A percentile compares a stretch with the other conserved stretches of the same genome.
Conservation (phyloP, 139 green algal genomes). For the Nannochloris sp. region DNA sequence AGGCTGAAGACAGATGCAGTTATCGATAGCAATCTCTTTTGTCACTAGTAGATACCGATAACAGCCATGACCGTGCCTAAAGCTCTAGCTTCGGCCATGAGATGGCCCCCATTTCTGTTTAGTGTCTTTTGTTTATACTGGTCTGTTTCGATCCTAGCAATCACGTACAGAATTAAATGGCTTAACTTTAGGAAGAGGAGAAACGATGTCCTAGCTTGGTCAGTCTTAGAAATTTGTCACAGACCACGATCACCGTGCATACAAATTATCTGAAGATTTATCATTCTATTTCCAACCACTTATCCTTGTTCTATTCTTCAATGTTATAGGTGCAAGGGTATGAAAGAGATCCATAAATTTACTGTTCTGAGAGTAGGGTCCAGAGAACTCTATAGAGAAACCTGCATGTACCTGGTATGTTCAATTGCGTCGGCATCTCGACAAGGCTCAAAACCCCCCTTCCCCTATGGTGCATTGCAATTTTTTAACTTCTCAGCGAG, state of each 20-base stretch:
- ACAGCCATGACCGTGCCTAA: background rate
- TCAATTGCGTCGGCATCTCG: background rate
- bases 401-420: conserved; percentile 57
- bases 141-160: conserved; percentile 33
- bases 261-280: background rate
- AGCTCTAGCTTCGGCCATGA: background rate
- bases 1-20: no score
- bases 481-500: background rate
- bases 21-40: background rate
- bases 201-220: conserved; percentile 60
- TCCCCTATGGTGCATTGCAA: background rate
- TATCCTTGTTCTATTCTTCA: background rate
- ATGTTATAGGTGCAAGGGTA: conserved; percentile 35
- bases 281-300: no score
- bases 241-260: no score
- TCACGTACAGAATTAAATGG: conserved; percentile 39
- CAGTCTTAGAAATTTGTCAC: background rate
- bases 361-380: conserved; percentile 27
- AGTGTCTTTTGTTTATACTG: conserved; percentile 48
- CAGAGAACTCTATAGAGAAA: conserved; percentile 34
- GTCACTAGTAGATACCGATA: background rate
- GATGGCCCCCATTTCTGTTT: conserved; percentile 23
- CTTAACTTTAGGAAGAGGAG: conserved; percentile 35
- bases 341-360: conserved; percentile 33
- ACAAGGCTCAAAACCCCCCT: background rate